phyloP scores from a whole-genome alignment of 306 rosid species.

The Elaeagnus macrophylla region DNA sequence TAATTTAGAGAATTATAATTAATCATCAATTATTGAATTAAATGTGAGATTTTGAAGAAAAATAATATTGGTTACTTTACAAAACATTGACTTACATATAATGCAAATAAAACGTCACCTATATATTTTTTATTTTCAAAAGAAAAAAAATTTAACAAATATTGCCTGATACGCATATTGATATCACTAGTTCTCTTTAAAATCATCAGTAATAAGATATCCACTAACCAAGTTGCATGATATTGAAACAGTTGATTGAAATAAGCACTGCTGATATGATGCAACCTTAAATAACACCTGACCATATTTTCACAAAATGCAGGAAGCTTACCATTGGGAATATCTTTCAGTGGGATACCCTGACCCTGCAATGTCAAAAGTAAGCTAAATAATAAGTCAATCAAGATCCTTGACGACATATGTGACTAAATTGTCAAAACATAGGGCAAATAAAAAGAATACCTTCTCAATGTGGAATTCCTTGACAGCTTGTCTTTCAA shows the following conservation, averaged over 20 bases:
- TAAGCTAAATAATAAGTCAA: constrained; percentile 19
- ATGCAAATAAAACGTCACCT: too few relatives aligned
- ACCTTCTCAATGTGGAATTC: constrained; percentile 91
- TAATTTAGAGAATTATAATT: too few relatives aligned
- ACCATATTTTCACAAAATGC: constrained; percentile 4
- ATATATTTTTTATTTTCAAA: too few relatives aligned
- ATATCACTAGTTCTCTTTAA: too few relatives aligned
- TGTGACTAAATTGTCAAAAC: constrained; percentile 3
- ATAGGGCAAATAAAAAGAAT: constrained; percentile 5
- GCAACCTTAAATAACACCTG: constrained; percentile 3
- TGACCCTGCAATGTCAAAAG: constrained; percentile 59
- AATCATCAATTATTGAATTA: too few relatives aligned
- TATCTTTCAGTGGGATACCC: constrained; percentile 85
- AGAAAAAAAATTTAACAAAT: too few relatives aligned
- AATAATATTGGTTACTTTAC: too few relatives aligned
- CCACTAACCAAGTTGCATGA: neutral
- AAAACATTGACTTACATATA: too few relatives aligned
- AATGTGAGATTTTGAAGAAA: too few relatives aligned
- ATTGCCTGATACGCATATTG: too few relatives aligned
- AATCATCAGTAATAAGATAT: too few relatives aligned
- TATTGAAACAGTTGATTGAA: neutral
- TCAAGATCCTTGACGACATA: constrained; percentile 6
- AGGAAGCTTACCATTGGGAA: constrained; percentile 74
- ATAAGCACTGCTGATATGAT: too few relatives aligned
- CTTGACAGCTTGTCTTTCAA: constrained; percentile 59